phyloP scores from a whole-genome alignment of 2,329 filamentous ascomycete genomes.

The Venturiaceae sp. region DNA sequence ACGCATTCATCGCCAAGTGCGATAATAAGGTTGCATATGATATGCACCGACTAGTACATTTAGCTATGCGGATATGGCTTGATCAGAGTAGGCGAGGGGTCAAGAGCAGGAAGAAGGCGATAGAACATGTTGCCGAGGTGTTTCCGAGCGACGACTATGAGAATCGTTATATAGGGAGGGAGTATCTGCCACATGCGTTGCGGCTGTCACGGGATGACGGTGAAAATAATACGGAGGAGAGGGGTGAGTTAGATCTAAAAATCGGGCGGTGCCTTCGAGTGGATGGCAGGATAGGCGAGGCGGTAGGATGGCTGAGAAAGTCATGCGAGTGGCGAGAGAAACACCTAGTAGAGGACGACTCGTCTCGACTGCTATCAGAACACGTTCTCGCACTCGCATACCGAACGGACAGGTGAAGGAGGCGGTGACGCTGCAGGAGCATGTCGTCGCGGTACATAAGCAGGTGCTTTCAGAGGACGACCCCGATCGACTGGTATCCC shows the following conservation, averaged over 20 bases:
- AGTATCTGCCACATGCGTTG: background rate
- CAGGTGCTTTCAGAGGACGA: background rate
- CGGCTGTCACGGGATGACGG: background rate
- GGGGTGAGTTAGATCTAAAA: slow-evolving; percentile 7
- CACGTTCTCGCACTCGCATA: slow-evolving; percentile 6
- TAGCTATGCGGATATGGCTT: background rate
- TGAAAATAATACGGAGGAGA: slow-evolving; percentile 2
- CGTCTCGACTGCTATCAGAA: background rate
- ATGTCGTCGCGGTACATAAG: slow-evolving; percentile 9
- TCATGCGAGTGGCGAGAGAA: slow-evolving; percentile 10
- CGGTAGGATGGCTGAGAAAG: slow-evolving; percentile 9
- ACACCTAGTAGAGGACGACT: slow-evolving; percentile 1
- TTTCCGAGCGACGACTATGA: background rate
- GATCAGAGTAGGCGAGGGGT: too few species aligned
- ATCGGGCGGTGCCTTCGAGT: slow-evolving; percentile 8
- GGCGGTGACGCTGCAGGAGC: slow-evolving; percentile 10
- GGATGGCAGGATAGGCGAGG: slow-evolving; percentile 11
- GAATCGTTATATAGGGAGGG: too few species aligned
- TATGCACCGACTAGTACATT: slow-evolving; percentile 15
- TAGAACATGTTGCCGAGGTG: too few species aligned
- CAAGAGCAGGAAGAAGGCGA: too few species aligned
- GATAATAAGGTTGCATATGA: slow-evolving; percentile 8
- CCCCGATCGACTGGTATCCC: background rate
- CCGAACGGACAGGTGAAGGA: slow-evolving; percentile 14
- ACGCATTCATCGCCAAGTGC: slow-evolving; percentile 13